A percentile compares a stretch with the other conserved stretches of the same genome.
Conservation (phyloP, 164 flowering plant genomes). For the Hamamelis virginiana region DNA sequence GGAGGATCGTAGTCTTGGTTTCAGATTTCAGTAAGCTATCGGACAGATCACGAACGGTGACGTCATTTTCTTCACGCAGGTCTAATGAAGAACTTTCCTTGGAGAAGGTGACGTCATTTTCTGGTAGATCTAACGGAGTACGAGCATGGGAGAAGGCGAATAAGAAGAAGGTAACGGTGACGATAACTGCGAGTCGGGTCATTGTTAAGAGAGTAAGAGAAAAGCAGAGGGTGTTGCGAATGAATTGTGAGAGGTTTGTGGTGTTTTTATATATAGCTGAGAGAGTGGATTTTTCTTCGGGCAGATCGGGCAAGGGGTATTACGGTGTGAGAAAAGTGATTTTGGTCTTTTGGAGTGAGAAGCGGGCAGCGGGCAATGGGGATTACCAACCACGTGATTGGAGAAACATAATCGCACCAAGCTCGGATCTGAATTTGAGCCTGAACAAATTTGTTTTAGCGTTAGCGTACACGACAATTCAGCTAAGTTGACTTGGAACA, state of each 20-base stretch:
- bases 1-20: slow-evolving; percentile 7
- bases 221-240: not conserved
- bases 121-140: slow-evolving; percentile 15
- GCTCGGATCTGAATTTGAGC: not conserved
- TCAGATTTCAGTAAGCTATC: slow-evolving; percentile 12
- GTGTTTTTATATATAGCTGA: too few species aligned
- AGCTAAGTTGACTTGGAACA: not conserved
- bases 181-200: slow-evolving; percentile 29
- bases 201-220: slow-evolving; percentile 17
- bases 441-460: too few species aligned
- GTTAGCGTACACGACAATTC: not conserved
- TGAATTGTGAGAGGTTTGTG: too few species aligned
- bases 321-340: not conserved
- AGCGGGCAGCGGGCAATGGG: slow-evolving; percentile 22
- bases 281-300: too few species aligned
- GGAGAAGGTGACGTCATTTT: slow-evolving; percentile 7
- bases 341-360: not conserved
- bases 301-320: slow-evolving; percentile 11
- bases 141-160: slow-evolving; percentile 30
- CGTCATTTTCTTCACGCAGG: slow-evolving; percentile 14
- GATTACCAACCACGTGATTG: slow-evolving; percentile 16
- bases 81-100: too few species aligned
- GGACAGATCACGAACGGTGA: not conserved
- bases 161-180: slow-evolving; percentile 30
- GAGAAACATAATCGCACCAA: not conserved